Conservation (phyloP, 1,284 basidiomycete species). For the Cerrena zonata region DNA sequence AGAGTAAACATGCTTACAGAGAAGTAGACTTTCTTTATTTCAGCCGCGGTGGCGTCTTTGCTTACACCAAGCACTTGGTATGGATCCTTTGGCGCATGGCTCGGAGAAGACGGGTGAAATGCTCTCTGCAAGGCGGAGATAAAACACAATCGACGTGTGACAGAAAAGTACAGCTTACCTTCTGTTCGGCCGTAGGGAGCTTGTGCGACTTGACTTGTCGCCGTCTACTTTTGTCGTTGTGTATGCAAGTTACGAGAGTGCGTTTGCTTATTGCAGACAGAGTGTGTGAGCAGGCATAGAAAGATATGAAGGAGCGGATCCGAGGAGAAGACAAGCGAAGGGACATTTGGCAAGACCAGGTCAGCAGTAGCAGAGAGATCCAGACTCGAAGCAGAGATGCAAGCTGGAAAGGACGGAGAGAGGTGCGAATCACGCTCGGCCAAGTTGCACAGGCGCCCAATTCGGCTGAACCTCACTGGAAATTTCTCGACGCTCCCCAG, state of each 20-base stretch:
- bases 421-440: neutral
- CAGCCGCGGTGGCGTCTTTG: constrained; percentile 76
- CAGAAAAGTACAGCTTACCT: constrained; percentile 5
- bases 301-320: constrained; percentile 52
- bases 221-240: constrained; percentile 6
- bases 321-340: constrained; percentile 43
- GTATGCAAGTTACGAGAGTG: constrained; percentile 32
- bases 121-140: constrained; percentile 43
- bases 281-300: constrained; percentile 47
- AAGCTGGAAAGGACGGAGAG: neutral
- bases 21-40: constrained; percentile 98
- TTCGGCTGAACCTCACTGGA: no score
- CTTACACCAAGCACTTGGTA: constrained; percentile 87
- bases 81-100: constrained; percentile 74
- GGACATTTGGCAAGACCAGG: constrained; percentile 28
- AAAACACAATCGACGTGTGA: neutral
- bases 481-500: neutral
- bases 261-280: constrained; percentile 30
- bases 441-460: neutral
- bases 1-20: constrained; percentile 48
- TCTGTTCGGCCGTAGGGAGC: constrained; percentile 4
- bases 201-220: constrained; percentile 1
- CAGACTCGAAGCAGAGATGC: neutral
- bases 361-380: no score
- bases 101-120: constrained; percentile 65